These are phyloP conservation scores for Darksidea phi DNA, from an alignment of 495 filamentous ascomycete genomes.

Conservation along the genomic window DNA sequence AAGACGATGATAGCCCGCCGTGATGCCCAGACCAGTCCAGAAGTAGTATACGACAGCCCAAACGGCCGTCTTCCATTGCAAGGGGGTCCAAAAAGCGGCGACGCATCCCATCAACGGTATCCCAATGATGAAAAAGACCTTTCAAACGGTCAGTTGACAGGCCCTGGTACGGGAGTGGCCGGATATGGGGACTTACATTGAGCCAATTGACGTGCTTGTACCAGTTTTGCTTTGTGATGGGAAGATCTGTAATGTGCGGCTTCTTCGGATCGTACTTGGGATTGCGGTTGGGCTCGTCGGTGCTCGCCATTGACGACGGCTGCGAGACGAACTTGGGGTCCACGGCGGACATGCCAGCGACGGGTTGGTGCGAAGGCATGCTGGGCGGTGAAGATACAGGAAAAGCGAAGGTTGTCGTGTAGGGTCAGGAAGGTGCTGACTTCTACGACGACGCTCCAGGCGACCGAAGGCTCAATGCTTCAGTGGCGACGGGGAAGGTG, in stretches of 20 bases:
- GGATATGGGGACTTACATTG: constrained; percentile 37
- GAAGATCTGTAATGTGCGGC: constrained; percentile 51
- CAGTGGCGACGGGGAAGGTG: constrained; percentile 1
- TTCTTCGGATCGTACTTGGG: constrained; percentile 47
- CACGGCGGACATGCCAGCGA: constrained; percentile 41
- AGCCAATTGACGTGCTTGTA: constrained; percentile 95
- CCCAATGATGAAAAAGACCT: constrained; percentile 81
- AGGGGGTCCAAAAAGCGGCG: constrained; percentile 76
- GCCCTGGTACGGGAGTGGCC: no score
- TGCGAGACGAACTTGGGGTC: constrained; percentile 40
- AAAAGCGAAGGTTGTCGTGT: neutral
- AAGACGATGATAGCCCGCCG: constrained; percentile 39
- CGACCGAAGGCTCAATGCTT: neutral
- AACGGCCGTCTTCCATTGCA: constrained; percentile 70
- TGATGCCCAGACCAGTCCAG: constrained; percentile 54
- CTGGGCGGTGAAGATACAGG: neutral
- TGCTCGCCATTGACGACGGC: constrained; percentile 40
- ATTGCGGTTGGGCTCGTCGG: constrained; percentile 43
- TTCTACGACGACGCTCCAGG: neutral
- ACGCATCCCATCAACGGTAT: constrained; percentile 77
- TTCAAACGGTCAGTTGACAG: constrained; percentile 49
- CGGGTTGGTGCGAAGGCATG: constrained; percentile 29
- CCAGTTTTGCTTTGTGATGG: constrained; percentile 85
- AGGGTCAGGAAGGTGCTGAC: neutral
- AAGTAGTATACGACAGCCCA: constrained; percentile 90